Base-by-base conservation (phyloP, 2,329 filamentous ascomycete genomes). In the Cytospora leucostoma region DNA sequence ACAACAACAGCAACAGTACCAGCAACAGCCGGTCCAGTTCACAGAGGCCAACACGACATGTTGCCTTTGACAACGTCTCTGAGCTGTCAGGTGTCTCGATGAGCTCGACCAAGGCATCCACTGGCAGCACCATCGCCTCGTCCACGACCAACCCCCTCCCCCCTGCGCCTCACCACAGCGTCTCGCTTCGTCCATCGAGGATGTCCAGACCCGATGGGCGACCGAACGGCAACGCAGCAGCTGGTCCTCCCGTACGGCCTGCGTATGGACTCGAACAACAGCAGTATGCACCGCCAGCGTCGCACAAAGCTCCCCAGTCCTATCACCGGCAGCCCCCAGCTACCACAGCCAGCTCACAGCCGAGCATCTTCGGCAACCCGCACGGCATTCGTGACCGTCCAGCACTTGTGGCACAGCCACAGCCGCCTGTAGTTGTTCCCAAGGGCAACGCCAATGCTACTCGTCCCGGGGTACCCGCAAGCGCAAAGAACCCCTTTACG, bases 351-450 rank as follows among this genome's bases (percentile, higher is more conserved):
- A 64, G 13, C 49, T 37, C 61, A 49, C 64, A 64, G 33, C 61
- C 32, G 35, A 60, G 54, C 55, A 51, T 66, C 17, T 66, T 66
- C 55, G 61, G 57, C 35, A 59, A 60, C 40, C 64, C 62, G n/a
- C 64, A 64, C 47, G 64, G 64, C 4, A 66, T 64, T 35, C 57
- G 64, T 17, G 64, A 66, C 44, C 44, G 44, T 21, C 44, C n/a
- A n/a, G 34, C 64, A 55, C 54, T 62, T 1, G 27, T 19, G 51
- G 59, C 59, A 27, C 59, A 47, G 10, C n/a, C 59, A 13, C 38
- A 55, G 13, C 64, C 54, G 17, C 58, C 58, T 49, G 49, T 27
- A 13, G 50, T 50, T 63, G 7, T 6, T 58, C 35, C 61, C 55
- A 47, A 37, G 27, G 21, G 47, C 61, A 19, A 32, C 27, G 37